Base-by-base conservation (phyloP, 106 monocot genomes). In the Dioscorea dumetorum region DNA sequence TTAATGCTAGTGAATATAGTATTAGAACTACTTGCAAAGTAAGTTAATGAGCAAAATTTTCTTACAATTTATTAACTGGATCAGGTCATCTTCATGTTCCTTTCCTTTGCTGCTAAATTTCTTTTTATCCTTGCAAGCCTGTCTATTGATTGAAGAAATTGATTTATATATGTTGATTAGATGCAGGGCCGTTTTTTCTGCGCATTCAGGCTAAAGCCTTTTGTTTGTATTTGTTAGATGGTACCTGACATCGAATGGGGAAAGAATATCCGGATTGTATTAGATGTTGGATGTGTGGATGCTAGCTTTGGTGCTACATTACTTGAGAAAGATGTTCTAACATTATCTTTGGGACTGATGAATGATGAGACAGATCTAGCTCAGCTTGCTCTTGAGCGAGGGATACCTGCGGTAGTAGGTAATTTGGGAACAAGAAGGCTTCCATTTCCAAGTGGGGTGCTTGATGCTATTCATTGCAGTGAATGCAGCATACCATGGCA, bases 181-280 rank as follows among this genome's bases (percentile, higher is more conserved):
- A 41, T 41, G 41, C 41, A 41, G 41, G 41, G 10, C 41, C 10
- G 2, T 41, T 41, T 41, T 41, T 10, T 41, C 10, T 41, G 41
- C 41, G 6, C 41, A 8, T 6, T 41, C 6, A 41, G 41, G 41
- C 41, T 41, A 10, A 41, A 41, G 41, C 41, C 41, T 41, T 6
- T 8, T 41, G 41, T 41, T 41, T 41, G 2, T 77, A 28, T 28
- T 24, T 31, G 62, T 23, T 69, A 95, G 95, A 88, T 91, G 86
- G 91, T 78, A 23, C 95, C 91, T 13, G 91, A 95, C 58, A 81
- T 95, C 67, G 88, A 86, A 71, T 95, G 87, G 85, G 95, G 95
- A 22, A 95, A 91, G 84, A 95, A 91, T 62, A 91, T 95, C 20
- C 83, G 84, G 21, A 49, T 82, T 22, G 70, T 91, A 2, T 70